phyloP scores from a whole-genome alignment of 176 grass and related monocot species.

The Oryza glumipatula region DNA sequence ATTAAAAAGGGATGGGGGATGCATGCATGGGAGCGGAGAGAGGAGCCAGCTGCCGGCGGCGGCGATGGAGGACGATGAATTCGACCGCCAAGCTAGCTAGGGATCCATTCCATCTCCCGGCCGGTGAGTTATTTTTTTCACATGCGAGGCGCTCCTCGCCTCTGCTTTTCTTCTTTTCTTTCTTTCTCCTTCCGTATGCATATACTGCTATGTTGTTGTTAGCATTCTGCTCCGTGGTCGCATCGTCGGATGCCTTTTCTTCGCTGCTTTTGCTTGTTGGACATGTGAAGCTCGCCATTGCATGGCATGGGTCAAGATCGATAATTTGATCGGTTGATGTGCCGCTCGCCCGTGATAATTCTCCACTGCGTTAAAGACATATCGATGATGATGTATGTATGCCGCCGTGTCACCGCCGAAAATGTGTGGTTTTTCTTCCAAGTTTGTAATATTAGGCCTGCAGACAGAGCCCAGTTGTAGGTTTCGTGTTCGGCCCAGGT shows the following conservation, averaged over 20 bases:
- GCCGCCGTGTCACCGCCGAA: not conserved
- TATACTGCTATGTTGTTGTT: not conserved
- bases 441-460: not conserved
- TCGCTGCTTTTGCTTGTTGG: not conserved
- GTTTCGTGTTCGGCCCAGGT: not conserved
- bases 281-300: slow-evolving; percentile 15
- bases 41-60: not conserved
- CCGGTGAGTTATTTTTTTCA: slow-evolving; percentile 86
- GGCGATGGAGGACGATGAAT: slow-evolving; percentile 45
- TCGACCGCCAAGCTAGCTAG: slow-evolving; percentile 33
- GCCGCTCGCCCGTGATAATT: not conserved
- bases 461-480: not conserved
- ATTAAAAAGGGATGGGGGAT: not conserved
- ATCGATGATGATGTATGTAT: not conserved
- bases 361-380: not conserved
- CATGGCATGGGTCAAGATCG: not conserved
- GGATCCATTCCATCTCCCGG: slow-evolving; percentile 20
- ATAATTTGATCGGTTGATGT: not conserved
- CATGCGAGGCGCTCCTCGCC: slow-evolving; percentile 67
- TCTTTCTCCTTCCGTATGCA: not conserved
- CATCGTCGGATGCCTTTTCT: not conserved
- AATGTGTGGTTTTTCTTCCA: not conserved
- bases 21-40: not conserved
- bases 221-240: not conserved
- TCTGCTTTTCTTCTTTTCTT: slow-evolving; percentile 38